Conservation (phyloP, 768 basidiomycete genomes). For the Tricholomella constricta region DNA sequence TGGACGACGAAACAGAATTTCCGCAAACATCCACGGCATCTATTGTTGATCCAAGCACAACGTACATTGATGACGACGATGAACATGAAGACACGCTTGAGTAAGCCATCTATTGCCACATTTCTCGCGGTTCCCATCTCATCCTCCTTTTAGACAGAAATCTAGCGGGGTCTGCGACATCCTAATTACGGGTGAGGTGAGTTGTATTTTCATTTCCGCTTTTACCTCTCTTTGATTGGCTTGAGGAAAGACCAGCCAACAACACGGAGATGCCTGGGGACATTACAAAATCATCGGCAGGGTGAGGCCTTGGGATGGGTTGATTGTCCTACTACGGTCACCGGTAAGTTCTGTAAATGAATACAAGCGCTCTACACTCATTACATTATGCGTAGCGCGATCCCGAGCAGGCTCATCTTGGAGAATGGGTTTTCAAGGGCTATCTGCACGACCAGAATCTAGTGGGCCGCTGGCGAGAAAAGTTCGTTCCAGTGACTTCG, state of each 20-base stretch:
- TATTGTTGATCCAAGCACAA: conserved; percentile 12
- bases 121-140: conserved; percentile 4
- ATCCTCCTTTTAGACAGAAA: conserved; percentile 24
- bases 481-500: conserved; percentile 36
- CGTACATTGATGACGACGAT: conserved; percentile 37
- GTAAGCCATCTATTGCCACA: conserved; percentile 12
- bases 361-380: not conserved
- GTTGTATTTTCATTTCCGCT: conserved; percentile 8
- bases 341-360: conserved; percentile 39
- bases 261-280: conserved; percentile 52
- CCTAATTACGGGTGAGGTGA: conserved; percentile 52
- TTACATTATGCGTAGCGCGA: conserved; percentile 29
- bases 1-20: not conserved
- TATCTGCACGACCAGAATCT: conserved; percentile 52
- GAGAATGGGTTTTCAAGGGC: conserved; percentile 54
- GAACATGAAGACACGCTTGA: conserved; percentile 40
- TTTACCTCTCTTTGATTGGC: not conserved
- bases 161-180: conserved; percentile 51
- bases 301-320: conserved; percentile 53
- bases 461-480: conserved; percentile 58
- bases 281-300: conserved; percentile 47
- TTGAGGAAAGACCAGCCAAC: conserved; percentile 39
- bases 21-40: conserved; percentile 16
- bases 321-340: conserved; percentile 46
- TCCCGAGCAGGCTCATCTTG: conserved; percentile 28